Evolutionary conservation across 306 rosid species (phyloP).

Genomic region (Gastrolobium bilobum): DNA sequence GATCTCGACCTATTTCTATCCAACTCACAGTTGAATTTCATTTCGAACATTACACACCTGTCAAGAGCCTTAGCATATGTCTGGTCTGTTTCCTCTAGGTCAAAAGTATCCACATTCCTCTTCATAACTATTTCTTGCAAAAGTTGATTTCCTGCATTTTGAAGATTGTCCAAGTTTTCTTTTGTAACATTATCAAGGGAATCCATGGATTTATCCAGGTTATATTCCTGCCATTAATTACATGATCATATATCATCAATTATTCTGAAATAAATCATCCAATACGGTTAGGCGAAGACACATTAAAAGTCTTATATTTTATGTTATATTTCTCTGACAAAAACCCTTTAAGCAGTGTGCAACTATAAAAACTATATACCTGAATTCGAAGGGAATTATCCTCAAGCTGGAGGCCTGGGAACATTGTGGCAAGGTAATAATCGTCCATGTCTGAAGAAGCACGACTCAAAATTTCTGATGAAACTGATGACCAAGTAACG

Average conservation of each 20-base stretch:
- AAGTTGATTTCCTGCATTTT: not conserved
- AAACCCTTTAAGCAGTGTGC: too few relatives aligned
- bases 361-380: too few relatives aligned
- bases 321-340: too few relatives aligned
- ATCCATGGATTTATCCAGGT: not conserved
- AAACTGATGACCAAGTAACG: too few relatives aligned
- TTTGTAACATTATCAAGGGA: not conserved
- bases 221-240: constrained; percentile 8
- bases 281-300: too few relatives aligned
- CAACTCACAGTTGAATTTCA: too few relatives aligned
- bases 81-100: not conserved
- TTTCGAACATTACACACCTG: constrained; percentile 38
- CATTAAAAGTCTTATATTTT: too few relatives aligned
- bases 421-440: constrained; percentile 37
- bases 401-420: not conserved
- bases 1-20: too few relatives aligned
- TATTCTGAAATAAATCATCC: too few relatives aligned
- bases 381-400: constrained; percentile 39
- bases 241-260: too few relatives aligned
- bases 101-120: constrained; percentile 53
- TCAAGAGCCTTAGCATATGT: constrained; percentile 61
- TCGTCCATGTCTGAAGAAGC: constrained; percentile 6
- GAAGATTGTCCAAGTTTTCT: not conserved
- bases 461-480: too few relatives aligned
- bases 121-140: not conserved